Conservation (phyloP, 73 alveolate genomes). For the Tetrahymena elliotti region DNA sequence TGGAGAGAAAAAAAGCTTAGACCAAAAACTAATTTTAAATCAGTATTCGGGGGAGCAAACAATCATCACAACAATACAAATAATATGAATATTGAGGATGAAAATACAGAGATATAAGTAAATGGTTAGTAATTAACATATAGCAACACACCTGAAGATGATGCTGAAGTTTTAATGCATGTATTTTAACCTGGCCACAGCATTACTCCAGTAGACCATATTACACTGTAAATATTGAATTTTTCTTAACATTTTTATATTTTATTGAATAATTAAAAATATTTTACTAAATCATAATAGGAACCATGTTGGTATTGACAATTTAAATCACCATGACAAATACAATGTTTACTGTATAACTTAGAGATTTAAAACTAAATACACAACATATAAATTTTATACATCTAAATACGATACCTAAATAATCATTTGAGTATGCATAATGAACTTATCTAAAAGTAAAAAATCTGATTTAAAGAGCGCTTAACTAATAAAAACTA, state of each 20-base stretch:
- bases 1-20: conserved; percentile 19
- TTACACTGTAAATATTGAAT: background rate
- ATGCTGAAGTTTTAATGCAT: background rate
- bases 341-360: conserved; percentile 33
- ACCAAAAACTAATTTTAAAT: conserved; percentile 3
- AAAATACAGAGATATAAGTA: background rate
- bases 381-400: conserved; percentile 37
- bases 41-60: background rate
- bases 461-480: background rate
- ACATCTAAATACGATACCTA: conserved; percentile 20
- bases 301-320: conserved; percentile 21
- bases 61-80: background rate
- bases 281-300: background rate
- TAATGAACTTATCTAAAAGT: too few relatives aligned
- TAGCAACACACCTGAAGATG: background rate
- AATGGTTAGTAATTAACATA: background rate
- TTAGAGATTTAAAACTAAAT: conserved; percentile 34
- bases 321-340: background rate
- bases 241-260: too few relatives aligned
- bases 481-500: background rate
- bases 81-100: conserved; percentile 30
- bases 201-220: background rate
- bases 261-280: too few relatives aligned
- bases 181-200: background rate
- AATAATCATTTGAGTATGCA: background rate